phyloP scores from a whole-genome alignment of 345 rosid species.

The Eucalyptus albens region DNA sequence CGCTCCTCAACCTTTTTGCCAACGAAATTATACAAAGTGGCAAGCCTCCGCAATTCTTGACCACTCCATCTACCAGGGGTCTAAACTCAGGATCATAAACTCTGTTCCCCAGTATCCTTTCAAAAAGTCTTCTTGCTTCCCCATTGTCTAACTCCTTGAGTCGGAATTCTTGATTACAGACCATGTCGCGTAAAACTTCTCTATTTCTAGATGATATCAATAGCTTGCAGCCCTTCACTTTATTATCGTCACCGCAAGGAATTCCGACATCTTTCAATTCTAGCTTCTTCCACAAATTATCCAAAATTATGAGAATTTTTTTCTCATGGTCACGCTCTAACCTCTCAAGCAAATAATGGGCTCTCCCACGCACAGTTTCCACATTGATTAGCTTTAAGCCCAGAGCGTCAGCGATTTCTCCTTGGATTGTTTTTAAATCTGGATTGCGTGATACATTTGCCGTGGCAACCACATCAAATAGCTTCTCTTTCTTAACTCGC shows the following conservation, averaged over 20 bases:
- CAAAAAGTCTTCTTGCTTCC: not conserved
- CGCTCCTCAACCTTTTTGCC: not conserved
- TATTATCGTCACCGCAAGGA: not conserved
- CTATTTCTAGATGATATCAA: not conserved
- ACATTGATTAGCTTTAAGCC: not conserved
- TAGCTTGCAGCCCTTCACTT: not conserved
- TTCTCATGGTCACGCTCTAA: not conserved
- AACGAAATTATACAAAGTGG: conserved; percentile 1
- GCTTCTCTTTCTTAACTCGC: no score
- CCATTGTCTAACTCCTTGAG: not conserved
- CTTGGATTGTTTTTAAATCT: not conserved
- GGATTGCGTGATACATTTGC: not conserved
- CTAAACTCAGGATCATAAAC: not conserved
- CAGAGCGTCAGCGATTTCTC: not conserved
- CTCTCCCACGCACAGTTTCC: not conserved
- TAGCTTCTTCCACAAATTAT: conserved; percentile 6
- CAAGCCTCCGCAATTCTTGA: conserved; percentile 2
- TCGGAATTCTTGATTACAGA: not conserved
- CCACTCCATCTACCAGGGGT: not conserved
- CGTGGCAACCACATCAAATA: not conserved
- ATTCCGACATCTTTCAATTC: conserved; percentile 7
- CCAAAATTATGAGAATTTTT: conserved; percentile 12
- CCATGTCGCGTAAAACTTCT: not conserved
- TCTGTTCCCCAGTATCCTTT: not conserved
- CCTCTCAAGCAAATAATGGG: not conserved